phyloP scores from a whole-genome alignment of 2,329 filamentous ascomycete genomes.

The Beauveria rudraprayagi region DNA sequence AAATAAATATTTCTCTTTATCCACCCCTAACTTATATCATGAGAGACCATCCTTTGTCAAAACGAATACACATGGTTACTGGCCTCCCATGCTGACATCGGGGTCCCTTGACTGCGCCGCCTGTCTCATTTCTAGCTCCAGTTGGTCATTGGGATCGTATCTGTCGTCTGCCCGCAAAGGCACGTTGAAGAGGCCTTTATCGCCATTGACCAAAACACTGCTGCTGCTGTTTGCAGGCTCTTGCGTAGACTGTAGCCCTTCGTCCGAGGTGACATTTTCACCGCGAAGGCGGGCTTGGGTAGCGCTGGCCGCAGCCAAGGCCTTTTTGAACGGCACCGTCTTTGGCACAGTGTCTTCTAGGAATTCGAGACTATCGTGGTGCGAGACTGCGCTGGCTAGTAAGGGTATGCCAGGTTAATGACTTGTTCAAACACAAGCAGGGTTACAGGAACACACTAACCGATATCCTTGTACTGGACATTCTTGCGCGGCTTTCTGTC shows the following conservation, averaged over 20 bases:
- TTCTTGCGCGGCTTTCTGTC: constrained; percentile 89
- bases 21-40: neutral
- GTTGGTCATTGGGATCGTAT: constrained; percentile 43
- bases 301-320: constrained; percentile 55
- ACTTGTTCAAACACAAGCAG: neutral
- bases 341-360: constrained; percentile 84
- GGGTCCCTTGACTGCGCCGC: constrained; percentile 33
- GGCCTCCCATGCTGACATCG: constrained; percentile 48
- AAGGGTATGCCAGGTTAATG: neutral
- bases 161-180: constrained; percentile 19
- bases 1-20: neutral
- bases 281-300: constrained; percentile 36
- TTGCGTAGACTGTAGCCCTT: constrained; percentile 15
- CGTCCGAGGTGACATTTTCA: constrained; percentile 30
- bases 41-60: neutral
- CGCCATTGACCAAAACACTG: constrained; percentile 24
- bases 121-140: constrained; percentile 48
- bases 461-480: constrained; percentile 91
- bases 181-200: constrained; percentile 16
- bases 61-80: neutral
- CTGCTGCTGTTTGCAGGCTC: constrained; percentile 19
- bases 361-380: constrained; percentile 92
- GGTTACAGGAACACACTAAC: constrained; percentile 36
- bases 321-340: constrained; percentile 71
- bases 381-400: constrained; percentile 72